Evolutionary conservation across 163 green algal genomes (phyloP).

Genomic region (Scenedesmus sp.): DNA sequence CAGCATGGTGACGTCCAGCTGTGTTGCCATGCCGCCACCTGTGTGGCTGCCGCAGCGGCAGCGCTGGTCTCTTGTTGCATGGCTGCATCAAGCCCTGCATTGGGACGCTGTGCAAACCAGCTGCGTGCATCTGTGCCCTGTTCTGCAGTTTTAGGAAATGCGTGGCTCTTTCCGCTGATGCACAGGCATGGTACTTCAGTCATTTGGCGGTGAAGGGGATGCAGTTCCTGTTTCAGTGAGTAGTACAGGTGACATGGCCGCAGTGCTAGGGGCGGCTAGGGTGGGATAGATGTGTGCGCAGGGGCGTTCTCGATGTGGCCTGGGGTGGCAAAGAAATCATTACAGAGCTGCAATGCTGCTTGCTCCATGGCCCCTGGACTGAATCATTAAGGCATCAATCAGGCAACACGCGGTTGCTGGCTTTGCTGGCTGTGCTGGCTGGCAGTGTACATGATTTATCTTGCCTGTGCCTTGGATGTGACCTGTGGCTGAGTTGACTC

Average conservation of each 20-base stretch:
- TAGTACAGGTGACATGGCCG: not conserved
- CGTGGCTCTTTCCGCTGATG: not conserved
- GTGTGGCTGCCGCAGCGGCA: not conserved
- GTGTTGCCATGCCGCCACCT: not conserved
- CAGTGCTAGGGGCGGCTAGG: not conserved
- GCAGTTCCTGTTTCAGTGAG: not conserved
- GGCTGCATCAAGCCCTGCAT: not conserved
- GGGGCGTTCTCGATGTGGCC: not conserved
- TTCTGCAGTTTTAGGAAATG: not conserved
- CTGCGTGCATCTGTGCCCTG: not conserved
- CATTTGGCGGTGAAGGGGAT: not conserved
- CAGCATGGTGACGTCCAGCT: not conserved
- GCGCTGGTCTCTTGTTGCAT: not conserved
- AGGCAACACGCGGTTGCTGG: not conserved
- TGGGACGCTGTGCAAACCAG: not conserved
- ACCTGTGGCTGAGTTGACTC: not conserved
- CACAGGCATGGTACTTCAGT: not conserved
- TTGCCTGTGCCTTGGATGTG: not conserved
- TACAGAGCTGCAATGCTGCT: conserved; percentile 7
- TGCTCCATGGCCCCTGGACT: not conserved
- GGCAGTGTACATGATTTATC: not conserved
- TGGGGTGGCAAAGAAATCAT: not conserved
- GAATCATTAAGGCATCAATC: not conserved
- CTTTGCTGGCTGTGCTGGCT: not conserved
- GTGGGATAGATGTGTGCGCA: not conserved